Evolutionary conservation across 371 early-diverging fungal species (phyloP), one percentile per base, ranked within the genome.

Genomic region (Nematocida sp.): DNA sequence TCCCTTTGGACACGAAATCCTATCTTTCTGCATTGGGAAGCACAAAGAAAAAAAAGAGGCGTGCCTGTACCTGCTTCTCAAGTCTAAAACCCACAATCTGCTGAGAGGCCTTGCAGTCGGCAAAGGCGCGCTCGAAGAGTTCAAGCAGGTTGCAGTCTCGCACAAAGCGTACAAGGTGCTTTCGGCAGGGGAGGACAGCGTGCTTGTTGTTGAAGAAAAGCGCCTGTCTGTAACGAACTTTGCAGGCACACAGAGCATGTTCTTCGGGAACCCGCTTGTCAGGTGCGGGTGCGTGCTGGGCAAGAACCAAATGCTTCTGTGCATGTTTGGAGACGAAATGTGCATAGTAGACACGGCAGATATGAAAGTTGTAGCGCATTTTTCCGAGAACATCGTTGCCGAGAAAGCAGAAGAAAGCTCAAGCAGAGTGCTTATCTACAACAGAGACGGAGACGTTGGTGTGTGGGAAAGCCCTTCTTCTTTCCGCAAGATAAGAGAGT

Each of bases 1-100:
- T 1, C 62, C 74, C 7, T 70, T 48, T 51, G 74, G 74, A 3
- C 49, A 38, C 36, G 5, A 43, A 19, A 62, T 70, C 25, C 34
- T 70, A 0, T 32, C 34, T 21, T 36, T 67, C 49, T 21, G 15
- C n/a, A 21, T 70, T 21, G 55, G 23, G 38, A 7, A 54, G 17
- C 15, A 15, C 7, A 31, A 32, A 3, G 32, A 25, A 11, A 36
- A 19, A 3, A 56, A 60, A 37, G 32, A 21, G 5, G n/a, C 2
- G 5, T 43, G 19, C 13, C 27, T 67, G 29, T 0, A 32, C 0
- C 38, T 70, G 5, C 48, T 70, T 7, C 62, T 70, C 1, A 25
- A 13, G 17, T 50, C 51, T 11, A 19, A 37, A 15, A 36, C 49
- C 3, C 17, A 32, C 13, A 49, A 32, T 17, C 46, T 62, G 23